phyloP scores from a whole-genome alignment of 2,329 filamentous ascomycete species.

The Thielaviopsis euricoi region DNA sequence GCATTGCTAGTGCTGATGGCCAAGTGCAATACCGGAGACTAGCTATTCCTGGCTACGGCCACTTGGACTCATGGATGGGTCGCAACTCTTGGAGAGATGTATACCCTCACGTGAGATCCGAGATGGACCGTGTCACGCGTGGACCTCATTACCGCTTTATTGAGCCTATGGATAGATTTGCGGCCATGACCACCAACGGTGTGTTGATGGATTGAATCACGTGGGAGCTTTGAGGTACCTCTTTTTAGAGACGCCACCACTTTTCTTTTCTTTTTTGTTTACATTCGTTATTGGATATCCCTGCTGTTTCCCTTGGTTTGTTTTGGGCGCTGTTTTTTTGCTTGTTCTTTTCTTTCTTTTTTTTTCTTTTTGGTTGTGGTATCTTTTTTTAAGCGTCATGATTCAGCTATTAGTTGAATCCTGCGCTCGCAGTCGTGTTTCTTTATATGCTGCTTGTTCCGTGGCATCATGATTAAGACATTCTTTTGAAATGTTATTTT shows the following conservation, averaged over 20 bases:
- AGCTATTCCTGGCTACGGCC: constrained; percentile 41
- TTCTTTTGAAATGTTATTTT: neutral
- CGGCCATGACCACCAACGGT: constrained; percentile 23
- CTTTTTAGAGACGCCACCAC: neutral
- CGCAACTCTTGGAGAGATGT: constrained; percentile 41
- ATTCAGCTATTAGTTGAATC: neutral
- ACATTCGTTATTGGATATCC: too few species aligned
- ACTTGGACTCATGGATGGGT: constrained; percentile 48
- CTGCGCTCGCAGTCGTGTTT: neutral
- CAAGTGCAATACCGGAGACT: constrained; percentile 31
- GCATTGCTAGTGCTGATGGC: constrained; percentile 17
- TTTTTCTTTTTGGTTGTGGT: neutral
- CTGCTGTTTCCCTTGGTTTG: too few species aligned
- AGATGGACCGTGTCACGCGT: constrained; percentile 35
- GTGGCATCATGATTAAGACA: neutral
- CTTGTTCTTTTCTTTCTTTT: neutral
- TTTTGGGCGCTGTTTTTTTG: too few species aligned
- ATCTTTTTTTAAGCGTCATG: neutral
- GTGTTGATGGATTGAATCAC: constrained; percentile 20
- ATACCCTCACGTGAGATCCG: constrained; percentile 36
- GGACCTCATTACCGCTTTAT: constrained; percentile 25
- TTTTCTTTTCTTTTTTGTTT: neutral
- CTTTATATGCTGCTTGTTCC: neutral
- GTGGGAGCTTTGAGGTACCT: neutral
- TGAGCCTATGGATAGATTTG: constrained; percentile 28